A percentile compares a stretch with the other conserved stretches of the same genome.
Conservation (phyloP, 108 stramenopile species). For the Aurantiochytrium sp. region DNA sequence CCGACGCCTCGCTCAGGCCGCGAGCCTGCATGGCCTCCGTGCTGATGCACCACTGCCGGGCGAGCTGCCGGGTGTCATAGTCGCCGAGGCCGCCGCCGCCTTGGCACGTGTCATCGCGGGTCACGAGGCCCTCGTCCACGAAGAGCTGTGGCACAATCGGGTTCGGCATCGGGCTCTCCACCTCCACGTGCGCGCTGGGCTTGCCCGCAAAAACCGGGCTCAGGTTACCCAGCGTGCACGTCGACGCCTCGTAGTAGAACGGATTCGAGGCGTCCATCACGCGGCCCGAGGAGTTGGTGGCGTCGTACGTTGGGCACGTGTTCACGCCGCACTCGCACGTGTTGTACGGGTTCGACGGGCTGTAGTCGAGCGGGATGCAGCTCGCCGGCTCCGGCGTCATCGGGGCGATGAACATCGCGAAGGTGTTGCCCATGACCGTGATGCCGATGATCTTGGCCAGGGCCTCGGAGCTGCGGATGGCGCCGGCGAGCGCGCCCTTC, state of each 20-base stretch:
- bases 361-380: neutral
- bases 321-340: constrained; percentile 1
- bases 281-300: neutral
- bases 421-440: neutral
- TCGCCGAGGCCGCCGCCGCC: neutral
- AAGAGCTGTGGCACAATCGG: neutral
- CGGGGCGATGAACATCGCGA: neutral
- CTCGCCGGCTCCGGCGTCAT: neutral
- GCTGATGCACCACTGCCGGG: neutral
- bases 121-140: neutral
- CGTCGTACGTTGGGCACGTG: neutral
- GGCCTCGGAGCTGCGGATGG: constrained; percentile 13
- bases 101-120: neutral
- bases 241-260: neutral
- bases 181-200: neutral
- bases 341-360: neutral
- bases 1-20: neutral
- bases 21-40: neutral
- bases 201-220: neutral
- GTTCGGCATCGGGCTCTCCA: neutral
- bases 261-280: neutral
- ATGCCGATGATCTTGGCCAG: neutral
- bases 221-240: neutral
- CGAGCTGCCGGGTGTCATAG: neutral
- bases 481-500: neutral